Percentiles rank a stretch among this genome's conserved stretches.
phyloP scores from a whole-genome alignment of 208 protist species.

The Trypanosoma platydactyli region DNA sequence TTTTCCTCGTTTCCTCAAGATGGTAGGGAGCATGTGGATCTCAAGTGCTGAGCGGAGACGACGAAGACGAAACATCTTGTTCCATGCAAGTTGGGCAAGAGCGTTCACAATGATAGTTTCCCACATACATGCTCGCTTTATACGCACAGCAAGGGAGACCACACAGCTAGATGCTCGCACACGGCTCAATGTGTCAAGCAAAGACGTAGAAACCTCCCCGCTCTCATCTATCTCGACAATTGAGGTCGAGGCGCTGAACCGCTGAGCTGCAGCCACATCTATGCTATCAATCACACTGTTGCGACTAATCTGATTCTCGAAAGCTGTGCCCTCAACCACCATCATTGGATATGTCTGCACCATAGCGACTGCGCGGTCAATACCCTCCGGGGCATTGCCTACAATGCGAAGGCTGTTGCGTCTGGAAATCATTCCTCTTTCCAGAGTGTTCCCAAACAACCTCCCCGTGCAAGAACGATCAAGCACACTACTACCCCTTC shows the following conservation, averaged over 20 bases:
- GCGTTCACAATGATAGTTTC: slow-evolving; percentile 47
- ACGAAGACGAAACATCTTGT: slow-evolving; percentile 41
- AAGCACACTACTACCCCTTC: too few species aligned
- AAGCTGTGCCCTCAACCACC: slow-evolving; percentile 65
- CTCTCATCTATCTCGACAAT: not conserved
- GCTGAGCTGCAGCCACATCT: not conserved
- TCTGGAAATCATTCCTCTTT: not conserved
- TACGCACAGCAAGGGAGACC: slow-evolving; percentile 42
- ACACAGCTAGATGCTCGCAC: slow-evolving; percentile 31
- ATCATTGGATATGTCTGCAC: slow-evolving; percentile 73
- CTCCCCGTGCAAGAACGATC: too few species aligned
- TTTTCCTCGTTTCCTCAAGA: slow-evolving; percentile 51
- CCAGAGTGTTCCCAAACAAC: not conserved
- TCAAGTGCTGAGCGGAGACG: slow-evolving; percentile 64
- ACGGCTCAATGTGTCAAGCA: not conserved
- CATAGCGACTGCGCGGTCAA: slow-evolving; percentile 65
- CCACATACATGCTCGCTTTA: slow-evolving; percentile 88
- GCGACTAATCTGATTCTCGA: slow-evolving; percentile 52
- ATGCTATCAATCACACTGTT: not conserved
- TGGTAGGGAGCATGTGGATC: slow-evolving; percentile 57
- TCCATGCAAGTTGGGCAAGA: slow-evolving; percentile 41
- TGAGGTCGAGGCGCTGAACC: not conserved
- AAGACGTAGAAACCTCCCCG: not conserved
- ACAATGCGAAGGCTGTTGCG: not conserved
- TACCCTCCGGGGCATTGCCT: not conserved